A percentile compares a stretch with the other conserved stretches of the same genome.
Evolutionary conservation across 805 yeast species (phyloP).

Genomic region (Priceomyces fermenticarens): DNA sequence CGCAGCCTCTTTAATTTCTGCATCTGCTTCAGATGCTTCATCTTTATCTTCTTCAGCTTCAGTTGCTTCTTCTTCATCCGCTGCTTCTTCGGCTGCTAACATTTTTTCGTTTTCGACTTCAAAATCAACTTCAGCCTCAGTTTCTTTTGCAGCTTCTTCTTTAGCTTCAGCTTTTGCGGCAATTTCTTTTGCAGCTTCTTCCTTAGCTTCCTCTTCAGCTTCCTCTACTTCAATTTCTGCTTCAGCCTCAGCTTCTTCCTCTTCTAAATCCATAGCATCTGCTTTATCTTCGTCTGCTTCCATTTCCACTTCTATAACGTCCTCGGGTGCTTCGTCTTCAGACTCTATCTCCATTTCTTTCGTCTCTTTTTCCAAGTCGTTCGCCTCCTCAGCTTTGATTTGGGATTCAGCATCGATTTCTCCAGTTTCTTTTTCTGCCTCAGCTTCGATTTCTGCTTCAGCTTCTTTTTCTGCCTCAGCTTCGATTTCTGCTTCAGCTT

Average conservation of each 20-base stretch:
- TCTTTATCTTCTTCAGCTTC: not conserved
- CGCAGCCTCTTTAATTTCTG: conserved; percentile 5
- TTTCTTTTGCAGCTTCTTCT: conserved; percentile 4
- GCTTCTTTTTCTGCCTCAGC: conserved; percentile 14
- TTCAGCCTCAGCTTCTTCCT: conserved; percentile 4
- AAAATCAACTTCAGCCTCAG: conserved; percentile 6
- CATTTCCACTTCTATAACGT: conserved; percentile 5
- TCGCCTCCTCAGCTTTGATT: conserved; percentile 7
- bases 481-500: conserved; percentile 16
- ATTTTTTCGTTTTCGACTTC: conserved; percentile 1
- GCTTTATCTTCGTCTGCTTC: conserved; percentile 6
- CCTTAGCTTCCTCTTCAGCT: conserved; percentile 1
- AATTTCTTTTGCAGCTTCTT: not conserved
- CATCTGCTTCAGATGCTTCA: not conserved
- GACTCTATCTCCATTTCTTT: conserved; percentile 17
- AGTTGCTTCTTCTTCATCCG: conserved; percentile 1
- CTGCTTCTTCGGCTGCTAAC: conserved; percentile 4
- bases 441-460: conserved; percentile 19
- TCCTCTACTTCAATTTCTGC: conserved; percentile 6
- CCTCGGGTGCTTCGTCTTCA: conserved; percentile 9
- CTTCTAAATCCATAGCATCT: not conserved
- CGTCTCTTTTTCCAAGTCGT: conserved; percentile 11
- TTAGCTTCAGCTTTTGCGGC: too few species aligned
- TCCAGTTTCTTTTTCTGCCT: conserved; percentile 14
- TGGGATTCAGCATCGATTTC: too few species aligned